phyloP scores from a whole-genome alignment of 2,329 filamentous ascomycete species.

The Trichoderma oligosporum region DNA sequence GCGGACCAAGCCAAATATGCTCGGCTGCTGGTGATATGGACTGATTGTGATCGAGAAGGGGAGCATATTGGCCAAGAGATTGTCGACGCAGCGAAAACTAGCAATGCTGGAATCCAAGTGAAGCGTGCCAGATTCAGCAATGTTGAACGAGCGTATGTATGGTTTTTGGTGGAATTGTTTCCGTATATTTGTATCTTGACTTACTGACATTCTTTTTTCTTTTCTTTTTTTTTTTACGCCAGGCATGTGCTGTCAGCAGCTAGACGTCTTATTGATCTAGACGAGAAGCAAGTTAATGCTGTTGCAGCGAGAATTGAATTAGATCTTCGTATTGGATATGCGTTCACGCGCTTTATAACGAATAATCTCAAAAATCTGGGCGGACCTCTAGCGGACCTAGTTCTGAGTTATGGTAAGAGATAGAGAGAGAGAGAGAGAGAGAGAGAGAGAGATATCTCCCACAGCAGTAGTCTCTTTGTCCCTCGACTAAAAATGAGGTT shows the following conservation, averaged over 20 bases:
- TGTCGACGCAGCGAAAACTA: slow-evolving; percentile 70
- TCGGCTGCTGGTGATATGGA: slow-evolving; percentile 90
- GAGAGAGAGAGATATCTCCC: not conserved
- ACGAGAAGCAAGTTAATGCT: slow-evolving; percentile 81
- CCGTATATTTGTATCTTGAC: not conserved
- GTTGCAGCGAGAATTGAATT: slow-evolving; percentile 87
- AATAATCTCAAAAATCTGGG: slow-evolving; percentile 71
- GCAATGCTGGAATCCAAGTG: slow-evolving; percentile 70
- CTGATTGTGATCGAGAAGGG: slow-evolving; percentile 95
- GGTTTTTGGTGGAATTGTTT: too few relatives aligned
- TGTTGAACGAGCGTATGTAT: slow-evolving; percentile 77
- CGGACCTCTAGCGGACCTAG: slow-evolving; percentile 58
- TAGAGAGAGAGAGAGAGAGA: too few relatives aligned
- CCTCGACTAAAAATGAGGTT: slow-evolving; percentile 12
- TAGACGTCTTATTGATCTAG: slow-evolving; percentile 68
- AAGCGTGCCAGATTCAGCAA: slow-evolving; percentile 93
- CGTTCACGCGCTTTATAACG: slow-evolving; percentile 86
- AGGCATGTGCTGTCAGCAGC: slow-evolving; percentile 87
- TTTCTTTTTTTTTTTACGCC: not conserved
- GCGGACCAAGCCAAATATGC: slow-evolving; percentile 68
- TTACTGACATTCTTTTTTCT: not conserved
- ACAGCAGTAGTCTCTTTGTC: not conserved
- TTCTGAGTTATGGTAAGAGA: slow-evolving; percentile 81
- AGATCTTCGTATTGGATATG: slow-evolving; percentile 85
- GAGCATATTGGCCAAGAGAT: slow-evolving; percentile 96